Evolutionary conservation across 2,329 filamentous ascomycete genomes (phyloP), one percentile per base, ranked within the genome.

Genomic region (Colletotrichum trifolii): DNA sequence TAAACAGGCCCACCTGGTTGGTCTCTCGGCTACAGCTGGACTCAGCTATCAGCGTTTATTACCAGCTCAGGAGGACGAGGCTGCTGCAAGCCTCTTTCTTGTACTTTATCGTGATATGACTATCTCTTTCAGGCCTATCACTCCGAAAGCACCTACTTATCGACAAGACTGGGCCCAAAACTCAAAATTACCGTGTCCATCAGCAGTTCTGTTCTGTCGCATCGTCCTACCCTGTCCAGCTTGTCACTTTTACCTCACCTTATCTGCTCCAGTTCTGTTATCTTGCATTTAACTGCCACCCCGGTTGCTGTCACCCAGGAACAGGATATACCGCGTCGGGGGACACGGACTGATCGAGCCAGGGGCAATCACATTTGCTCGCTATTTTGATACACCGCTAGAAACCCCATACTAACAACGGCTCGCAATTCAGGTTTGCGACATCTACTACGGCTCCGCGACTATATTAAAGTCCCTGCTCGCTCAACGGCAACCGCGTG

Each of bases 381-480:
- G 13, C 58, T 52, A 39, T 43, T 66, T 66, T 66, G 64, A 60
- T 54, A 54, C 60, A 59, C 60, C 64, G 54, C 64, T 53, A 50
- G 17, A 40, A 66, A 54, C 43, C 25, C 39, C 11, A 25, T 50
- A 39, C 64, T 66, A 54, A 66, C 33, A 15, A 34, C 48, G 33
- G 33, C 25, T n/a, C 53, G 13, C 17, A 39, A 15, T 64, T 33
- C 35, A 66, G 60, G 53, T 48, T 34, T 13, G 39, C 39, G 11
- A 17, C 17, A 50, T 11, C 38, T 43, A 5, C 17, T 33, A 10
- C 50, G n/a, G 9, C n/a, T 8, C 8, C 6, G 42, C 17, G 10
- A 43, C 12, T 33, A 61, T 12, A 54, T 17, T 57, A 54, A 45
- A 54, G 40, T 4, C 49, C 39, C 17, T 33, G 10, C 25, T 46